phyloP scores from a whole-genome alignment of 176 grass and related monocot genomes.

The Musa itinerans region DNA sequence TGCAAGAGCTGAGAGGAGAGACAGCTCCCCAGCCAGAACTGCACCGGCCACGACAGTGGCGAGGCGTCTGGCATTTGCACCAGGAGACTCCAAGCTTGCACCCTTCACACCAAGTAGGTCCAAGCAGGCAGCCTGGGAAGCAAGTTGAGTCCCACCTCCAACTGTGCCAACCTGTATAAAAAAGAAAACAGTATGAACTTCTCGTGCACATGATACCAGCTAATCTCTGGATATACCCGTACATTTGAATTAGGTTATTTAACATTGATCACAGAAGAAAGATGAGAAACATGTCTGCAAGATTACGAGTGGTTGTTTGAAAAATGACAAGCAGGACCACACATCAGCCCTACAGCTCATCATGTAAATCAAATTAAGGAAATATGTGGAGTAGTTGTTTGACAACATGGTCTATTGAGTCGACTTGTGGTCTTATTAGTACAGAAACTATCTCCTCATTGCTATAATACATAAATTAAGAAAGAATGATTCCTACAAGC shows the following conservation, averaged over 20 bases:
- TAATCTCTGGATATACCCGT: background rate
- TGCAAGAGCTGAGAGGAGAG: slow-evolving; percentile 57
- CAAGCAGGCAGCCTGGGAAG: slow-evolving; percentile 63
- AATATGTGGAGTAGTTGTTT: too few species aligned
- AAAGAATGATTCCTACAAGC: too few species aligned
- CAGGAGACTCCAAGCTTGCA: slow-evolving; percentile 39
- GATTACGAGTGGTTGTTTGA: too few species aligned
- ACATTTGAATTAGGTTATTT: background rate
- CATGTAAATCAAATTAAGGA: too few species aligned
- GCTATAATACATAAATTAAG: too few species aligned
- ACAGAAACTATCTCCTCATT: too few species aligned
- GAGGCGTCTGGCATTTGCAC: slow-evolving; percentile 44
- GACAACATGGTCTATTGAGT: too few species aligned
- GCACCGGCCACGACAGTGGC: slow-evolving; percentile 61
- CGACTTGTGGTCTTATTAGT: too few species aligned
- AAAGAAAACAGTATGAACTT: background rate
- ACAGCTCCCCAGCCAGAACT: slow-evolving; percentile 73
- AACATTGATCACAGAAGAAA: too few species aligned
- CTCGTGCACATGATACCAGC: background rate
- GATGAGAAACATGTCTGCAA: too few species aligned
- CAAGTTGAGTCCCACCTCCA: slow-evolving; percentile 64
- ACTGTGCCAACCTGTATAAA: slow-evolving; percentile 57
- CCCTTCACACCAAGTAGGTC: slow-evolving; percentile 66
- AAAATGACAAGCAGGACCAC: too few species aligned
- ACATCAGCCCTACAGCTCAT: too few species aligned